Evolutionary conservation across 2,329 filamentous ascomycete species (phyloP).

Genomic region (Exophiala bonariae): DNA sequence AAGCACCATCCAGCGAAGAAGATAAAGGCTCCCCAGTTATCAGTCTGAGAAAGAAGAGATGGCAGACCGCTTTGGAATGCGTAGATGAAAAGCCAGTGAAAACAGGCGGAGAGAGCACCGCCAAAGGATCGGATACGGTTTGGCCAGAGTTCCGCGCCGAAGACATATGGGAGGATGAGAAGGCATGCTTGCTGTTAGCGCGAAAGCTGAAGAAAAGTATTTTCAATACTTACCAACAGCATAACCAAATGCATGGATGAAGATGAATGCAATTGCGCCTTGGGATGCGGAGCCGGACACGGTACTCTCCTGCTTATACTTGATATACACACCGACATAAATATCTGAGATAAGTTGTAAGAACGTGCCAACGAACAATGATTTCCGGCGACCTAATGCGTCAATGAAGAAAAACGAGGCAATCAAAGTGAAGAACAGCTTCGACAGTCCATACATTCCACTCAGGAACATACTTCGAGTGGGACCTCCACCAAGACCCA

Average conservation of each 20-base stretch:
- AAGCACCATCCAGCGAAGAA: slow-evolving; percentile 45
- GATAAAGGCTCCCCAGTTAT: slow-evolving; percentile 47
- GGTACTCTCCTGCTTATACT: slow-evolving; percentile 30
- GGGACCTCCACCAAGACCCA: slow-evolving; percentile 34
- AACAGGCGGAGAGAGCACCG: slow-evolving; percentile 39
- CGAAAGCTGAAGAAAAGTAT: neutral
- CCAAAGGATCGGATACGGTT: slow-evolving; percentile 48
- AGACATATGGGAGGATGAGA: slow-evolving; percentile 46
- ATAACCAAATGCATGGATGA: slow-evolving; percentile 49
- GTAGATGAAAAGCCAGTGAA: slow-evolving; percentile 47
- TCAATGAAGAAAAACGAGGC: slow-evolving; percentile 49
- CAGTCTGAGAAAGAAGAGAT: slow-evolving; percentile 33
- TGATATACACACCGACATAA: slow-evolving; percentile 44
- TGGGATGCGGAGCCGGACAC: slow-evolving; percentile 34
- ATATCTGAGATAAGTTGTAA: slow-evolving; percentile 44
- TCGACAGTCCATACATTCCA: slow-evolving; percentile 46
- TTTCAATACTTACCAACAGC: slow-evolving; percentile 34
- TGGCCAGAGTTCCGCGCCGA: slow-evolving; percentile 48
- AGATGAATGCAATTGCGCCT: slow-evolving; percentile 46
- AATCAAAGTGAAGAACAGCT: slow-evolving; percentile 44
- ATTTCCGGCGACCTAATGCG: slow-evolving; percentile 42
- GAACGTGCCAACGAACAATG: slow-evolving; percentile 37
- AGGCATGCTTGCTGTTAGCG: slow-evolving; percentile 28
- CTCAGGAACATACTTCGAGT: slow-evolving; percentile 40
- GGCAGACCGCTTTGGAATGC: slow-evolving; percentile 39